phyloP scores from a whole-genome alignment of 179 eudicot species.

The Patellifolia procumbens region DNA sequence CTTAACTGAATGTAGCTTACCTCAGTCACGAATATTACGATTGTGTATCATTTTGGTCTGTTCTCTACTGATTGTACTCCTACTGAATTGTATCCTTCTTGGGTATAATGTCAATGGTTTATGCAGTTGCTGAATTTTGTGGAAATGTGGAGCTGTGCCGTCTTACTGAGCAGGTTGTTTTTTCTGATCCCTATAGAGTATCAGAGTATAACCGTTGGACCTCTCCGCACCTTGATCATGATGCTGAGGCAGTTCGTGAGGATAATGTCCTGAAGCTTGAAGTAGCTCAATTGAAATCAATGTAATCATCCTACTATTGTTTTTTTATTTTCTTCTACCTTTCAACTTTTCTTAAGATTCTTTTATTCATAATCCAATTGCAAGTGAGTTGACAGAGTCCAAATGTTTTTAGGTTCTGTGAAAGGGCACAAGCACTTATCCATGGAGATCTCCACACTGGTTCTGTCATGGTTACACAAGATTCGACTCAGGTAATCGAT shows the following conservation, averaged over 20 bases:
- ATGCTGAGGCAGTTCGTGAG: slow-evolving; percentile 83
- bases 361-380: neutral
- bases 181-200: slow-evolving; percentile 85
- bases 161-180: slow-evolving; percentile 85
- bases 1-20: neutral
- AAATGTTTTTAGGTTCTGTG: slow-evolving; percentile 70
- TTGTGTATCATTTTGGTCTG: neutral
- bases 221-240: slow-evolving; percentile 83
- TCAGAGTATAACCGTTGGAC: slow-evolving; percentile 79
- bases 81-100: neutral
- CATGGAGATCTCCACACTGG: slow-evolving; percentile 97
- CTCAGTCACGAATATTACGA: neutral
- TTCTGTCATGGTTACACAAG: slow-evolving; percentile 83
- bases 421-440: slow-evolving; percentile 88
- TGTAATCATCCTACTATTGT: slow-evolving; percentile 43
- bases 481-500: slow-evolving; percentile 94
- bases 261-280: slow-evolving; percentile 76
- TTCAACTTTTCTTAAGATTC: neutral
- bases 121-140: slow-evolving; percentile 83
- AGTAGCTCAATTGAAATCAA: slow-evolving; percentile 82
- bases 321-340: too few species aligned
- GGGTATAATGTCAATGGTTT: slow-evolving; percentile 21
- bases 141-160: slow-evolving; percentile 91
- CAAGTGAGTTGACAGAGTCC: slow-evolving; percentile 9
- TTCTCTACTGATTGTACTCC: neutral